These are phyloP conservation scores for Myochromella boudieri DNA, from an alignment of 768 basidiomycete species.

Conservation along the genomic window DNA sequence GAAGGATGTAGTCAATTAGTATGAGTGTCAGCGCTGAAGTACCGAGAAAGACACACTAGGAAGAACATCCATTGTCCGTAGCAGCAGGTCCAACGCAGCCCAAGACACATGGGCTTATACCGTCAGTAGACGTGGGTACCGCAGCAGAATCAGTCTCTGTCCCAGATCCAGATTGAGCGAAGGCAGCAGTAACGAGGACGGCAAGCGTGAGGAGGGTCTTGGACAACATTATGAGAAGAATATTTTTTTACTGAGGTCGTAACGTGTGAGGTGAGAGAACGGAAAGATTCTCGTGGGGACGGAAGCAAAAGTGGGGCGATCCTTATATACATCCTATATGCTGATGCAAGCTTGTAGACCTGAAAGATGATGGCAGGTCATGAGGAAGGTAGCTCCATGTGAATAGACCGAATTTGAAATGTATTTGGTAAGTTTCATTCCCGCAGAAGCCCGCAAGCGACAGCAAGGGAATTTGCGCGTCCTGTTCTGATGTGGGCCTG, in stretches of 20 bases:
- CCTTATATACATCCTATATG: slow-evolving; percentile 6
- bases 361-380: no score
- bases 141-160: background rate
- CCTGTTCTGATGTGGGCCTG: no score
- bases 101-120: slow-evolving; percentile 8
- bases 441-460: no score
- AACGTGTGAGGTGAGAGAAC: slow-evolving; percentile 1
- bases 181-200: slow-evolving; percentile 3
- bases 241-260: no score
- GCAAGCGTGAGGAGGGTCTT: slow-evolving; percentile 11
- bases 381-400: no score
- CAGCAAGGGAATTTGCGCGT: no score
- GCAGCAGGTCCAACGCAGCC: slow-evolving; percentile 13
- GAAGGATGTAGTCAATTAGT: background rate
- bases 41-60: background rate
- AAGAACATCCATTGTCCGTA: background rate
- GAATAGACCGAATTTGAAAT: no score
- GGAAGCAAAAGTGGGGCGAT: background rate
- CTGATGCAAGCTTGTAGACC: no score
- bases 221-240: slow-evolving; percentile 7
- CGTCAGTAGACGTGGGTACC: background rate
- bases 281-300: background rate
- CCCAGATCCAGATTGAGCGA: slow-evolving; percentile 3
- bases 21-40: background rate
- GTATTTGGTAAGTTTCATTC: no score